Percentiles rank a stretch among this genome's conserved stretches.
Conservation (phyloP, 2,329 filamentous ascomycete genomes). For the Colletotrichum ledebouriae region DNA sequence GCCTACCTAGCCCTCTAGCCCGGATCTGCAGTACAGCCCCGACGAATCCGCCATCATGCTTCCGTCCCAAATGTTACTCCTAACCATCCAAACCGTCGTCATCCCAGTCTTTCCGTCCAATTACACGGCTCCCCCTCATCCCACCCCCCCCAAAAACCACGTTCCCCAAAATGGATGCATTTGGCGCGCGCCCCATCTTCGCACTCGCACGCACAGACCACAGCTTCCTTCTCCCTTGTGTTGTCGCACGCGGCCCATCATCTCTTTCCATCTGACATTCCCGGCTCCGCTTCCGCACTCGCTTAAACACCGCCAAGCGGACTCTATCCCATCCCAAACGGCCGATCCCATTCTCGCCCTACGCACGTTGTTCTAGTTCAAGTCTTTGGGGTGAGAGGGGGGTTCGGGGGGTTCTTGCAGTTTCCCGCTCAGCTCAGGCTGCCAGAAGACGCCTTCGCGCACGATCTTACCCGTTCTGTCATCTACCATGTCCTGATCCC, state of each 20-base stretch:
- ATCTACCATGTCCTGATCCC: no score
- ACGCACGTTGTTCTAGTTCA: conserved; percentile 16
- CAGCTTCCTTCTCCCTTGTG: neutral
- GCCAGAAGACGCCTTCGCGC: neutral
- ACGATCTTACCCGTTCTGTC: no score
- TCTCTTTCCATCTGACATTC: conserved; percentile 8
- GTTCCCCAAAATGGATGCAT: neutral
- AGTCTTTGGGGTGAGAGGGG: no score
- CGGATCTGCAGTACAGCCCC: neutral
- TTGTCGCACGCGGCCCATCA: conserved; percentile 5
- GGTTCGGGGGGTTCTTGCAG: neutral
- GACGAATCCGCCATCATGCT: neutral
- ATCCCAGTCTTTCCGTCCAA: neutral
- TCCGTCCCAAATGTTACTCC: conserved; percentile 11
- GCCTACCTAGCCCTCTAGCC: neutral
- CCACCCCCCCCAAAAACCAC: neutral
- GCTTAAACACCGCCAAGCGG: conserved; percentile 30
- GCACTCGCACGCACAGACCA: conserved; percentile 40
- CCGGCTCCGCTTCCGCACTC: conserved; percentile 36
- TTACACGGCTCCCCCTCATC: neutral
- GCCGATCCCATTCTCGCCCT: conserved; percentile 21
- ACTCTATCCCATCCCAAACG: conserved; percentile 10
- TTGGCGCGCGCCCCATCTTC: conserved; percentile 20
- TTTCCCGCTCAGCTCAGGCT: neutral
- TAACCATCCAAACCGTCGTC: conserved; percentile 6